Conservation (phyloP, 345 rosid species). For the rapeseed (Brassica napus) region Da-Ae NC_063442.1:3951501-3952000, state of each 20-base stretch:
- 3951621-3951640: slow-evolving; percentile 1
- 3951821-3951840: slow-evolving; percentile 50
- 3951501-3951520: slow-evolving; percentile 50
- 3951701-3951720: not conserved
- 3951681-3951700: slow-evolving; percentile 42
- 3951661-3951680: not conserved
- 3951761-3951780: slow-evolving; percentile 55
- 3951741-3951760: not conserved
- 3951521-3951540: slow-evolving; percentile 59
- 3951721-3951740: not conserved
- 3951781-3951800: slow-evolving; percentile 65
- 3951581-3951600: slow-evolving; percentile 67
- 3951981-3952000: not conserved
- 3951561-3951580: slow-evolving; percentile 44
- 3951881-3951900: not conserved
- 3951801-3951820: slow-evolving; percentile 55
- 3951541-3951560: slow-evolving; percentile 49
- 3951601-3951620: slow-evolving; percentile 36
- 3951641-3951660: not conserved
- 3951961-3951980: not conserved
- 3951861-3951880: slow-evolving; percentile 23
- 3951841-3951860: slow-evolving; percentile 48
- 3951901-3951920: not conserved
- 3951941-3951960: not conserved
- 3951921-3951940: not conserved